Percentiles rank a stretch among this genome's conserved stretches.
Evolutionary conservation across 768 basidiomycete genomes (phyloP).

Genomic region (Phylloporus arenicola): DNA sequence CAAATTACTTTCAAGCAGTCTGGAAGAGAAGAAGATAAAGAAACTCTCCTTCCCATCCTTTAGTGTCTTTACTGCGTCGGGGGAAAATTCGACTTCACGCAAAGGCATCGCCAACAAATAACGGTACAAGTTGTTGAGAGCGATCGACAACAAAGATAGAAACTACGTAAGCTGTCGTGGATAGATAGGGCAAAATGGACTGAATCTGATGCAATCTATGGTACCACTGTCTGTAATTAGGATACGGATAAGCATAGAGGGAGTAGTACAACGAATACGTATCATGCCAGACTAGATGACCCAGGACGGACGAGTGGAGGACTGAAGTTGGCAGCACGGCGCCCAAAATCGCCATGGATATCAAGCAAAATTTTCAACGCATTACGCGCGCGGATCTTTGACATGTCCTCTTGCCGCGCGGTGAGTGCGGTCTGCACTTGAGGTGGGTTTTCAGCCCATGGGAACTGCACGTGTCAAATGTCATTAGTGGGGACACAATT

Average conservation of each 20-base stretch:
- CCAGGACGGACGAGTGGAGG: slow-evolving; percentile 21
- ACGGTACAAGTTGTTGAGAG: neutral
- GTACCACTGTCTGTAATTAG: slow-evolving; percentile 13
- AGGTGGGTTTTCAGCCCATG: slow-evolving; percentile 65
- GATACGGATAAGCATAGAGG: slow-evolving; percentile 13
- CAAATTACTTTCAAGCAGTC: slow-evolving; percentile 42
- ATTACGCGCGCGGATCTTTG: slow-evolving; percentile 87
- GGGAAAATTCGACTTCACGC: slow-evolving; percentile 31
- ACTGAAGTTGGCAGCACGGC: slow-evolving; percentile 40
- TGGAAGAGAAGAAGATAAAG: slow-evolving; percentile 67
- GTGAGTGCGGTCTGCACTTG: slow-evolving; percentile 69
- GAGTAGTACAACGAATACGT: neutral
- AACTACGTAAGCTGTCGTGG: slow-evolving; percentile 4
- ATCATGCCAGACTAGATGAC: slow-evolving; percentile 19
- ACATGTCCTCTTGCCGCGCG: slow-evolving; percentile 73
- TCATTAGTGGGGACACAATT: slow-evolving; percentile 1
- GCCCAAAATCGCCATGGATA: slow-evolving; percentile 84
- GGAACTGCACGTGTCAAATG: slow-evolving; percentile 50
- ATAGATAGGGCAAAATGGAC: neutral
- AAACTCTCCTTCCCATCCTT: slow-evolving; percentile 43
- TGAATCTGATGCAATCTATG: slow-evolving; percentile 8
- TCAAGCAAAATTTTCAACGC: slow-evolving; percentile 89
- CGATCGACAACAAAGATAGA: neutral
- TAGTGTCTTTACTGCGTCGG: slow-evolving; percentile 33
- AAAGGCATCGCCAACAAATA: slow-evolving; percentile 43